A percentile compares a stretch with the other conserved stretches of the same genome.
Conservation (phyloP, 2,329 filamentous ascomycete species). For the Amauroascus niger region DNA sequence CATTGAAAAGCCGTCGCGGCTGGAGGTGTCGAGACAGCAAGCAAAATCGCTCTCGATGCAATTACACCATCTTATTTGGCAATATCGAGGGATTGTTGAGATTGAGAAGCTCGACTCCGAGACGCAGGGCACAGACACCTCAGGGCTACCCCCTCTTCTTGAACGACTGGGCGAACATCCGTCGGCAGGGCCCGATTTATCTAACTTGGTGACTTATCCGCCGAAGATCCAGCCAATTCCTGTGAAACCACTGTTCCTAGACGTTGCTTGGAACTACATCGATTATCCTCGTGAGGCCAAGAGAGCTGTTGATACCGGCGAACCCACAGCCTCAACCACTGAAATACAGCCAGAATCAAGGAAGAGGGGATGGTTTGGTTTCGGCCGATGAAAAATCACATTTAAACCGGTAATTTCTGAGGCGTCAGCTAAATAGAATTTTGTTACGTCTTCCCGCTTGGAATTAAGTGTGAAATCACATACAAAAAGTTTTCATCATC, state of each 20-base stretch:
- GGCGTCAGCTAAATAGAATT: too few relatives aligned
- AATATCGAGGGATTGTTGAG: constrained; percentile 76
- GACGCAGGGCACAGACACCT: constrained; percentile 35
- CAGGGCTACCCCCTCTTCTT: constrained; percentile 52
- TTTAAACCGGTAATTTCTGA: too few relatives aligned
- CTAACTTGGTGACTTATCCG: constrained; percentile 76
- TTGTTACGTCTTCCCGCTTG: too few relatives aligned
- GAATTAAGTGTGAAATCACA: too few relatives aligned
- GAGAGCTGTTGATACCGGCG: constrained; percentile 18
- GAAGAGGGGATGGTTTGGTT: constrained; percentile 71
- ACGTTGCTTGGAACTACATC: constrained; percentile 96
- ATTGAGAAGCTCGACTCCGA: constrained; percentile 55
- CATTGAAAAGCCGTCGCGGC: constrained; percentile 49
- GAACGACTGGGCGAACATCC: constrained; percentile 70
- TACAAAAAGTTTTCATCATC: too few relatives aligned
- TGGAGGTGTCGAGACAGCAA: constrained; percentile 55
- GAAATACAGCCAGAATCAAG: constrained; percentile 47
- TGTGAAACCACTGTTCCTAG: constrained; percentile 90
- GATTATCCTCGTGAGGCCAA: constrained; percentile 62
- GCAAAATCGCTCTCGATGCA: constrained; percentile 50
- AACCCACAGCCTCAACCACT: constrained; percentile 21
- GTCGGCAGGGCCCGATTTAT: constrained; percentile 58
- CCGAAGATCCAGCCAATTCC: constrained; percentile 74
- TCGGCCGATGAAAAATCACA: constrained; percentile 37
- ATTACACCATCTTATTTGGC: constrained; percentile 63